Base-by-base conservation (phyloP, 164 flowering plant genomes). In the Magnolia kwangsiensis region DNA sequence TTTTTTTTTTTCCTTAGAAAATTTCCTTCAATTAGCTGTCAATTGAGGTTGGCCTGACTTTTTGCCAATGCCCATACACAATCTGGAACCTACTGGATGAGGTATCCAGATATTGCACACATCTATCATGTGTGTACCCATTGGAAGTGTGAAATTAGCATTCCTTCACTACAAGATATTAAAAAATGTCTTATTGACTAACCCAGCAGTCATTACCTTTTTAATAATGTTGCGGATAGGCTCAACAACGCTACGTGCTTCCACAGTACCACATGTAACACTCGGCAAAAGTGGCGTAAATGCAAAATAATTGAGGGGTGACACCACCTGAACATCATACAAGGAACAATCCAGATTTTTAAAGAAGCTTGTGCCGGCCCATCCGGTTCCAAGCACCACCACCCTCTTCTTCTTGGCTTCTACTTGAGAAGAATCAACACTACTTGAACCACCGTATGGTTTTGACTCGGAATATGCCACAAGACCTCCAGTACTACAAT, bases 381-480 rank as follows among this genome's bases (percentile, higher is more conserved):
- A 95, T 74, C 98, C 98, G 8, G 97, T 92, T 68, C 98, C 98
- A 66, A 95, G 97, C 71, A 95, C 93, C 78, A 95, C 81, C 74
- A 93, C 84, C 78, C 78, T 95, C 88, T 91, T 92, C 82, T 93
- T 95, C 81, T 82, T 73, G 13, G 74, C 67, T 51, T 83, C 90
- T 8, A 49, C 74, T 71, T 80, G 75, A 72, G 70, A 50, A 59
- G 80, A 59, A 11, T 73, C 81, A 29, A 50, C 77, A 73, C 45
- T 37, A 37, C 55, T 71, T 14, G 80, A 23, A 50, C 50, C 80
- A 79, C 61, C 50, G 9, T 63, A 23, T 45, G 83, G 20, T 13
- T 80, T 84, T 21, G 90, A 72, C 23, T 91, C 95, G 21, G 95
- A 79, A 78, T 89, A 89, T 7, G 90, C 90, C 76, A 92, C 86